Evolutionary conservation across 495 filamentous ascomycete genomes (phyloP), one percentile per base, ranked within the genome.

Genomic region (Aeminium ludgeri): DNA sequence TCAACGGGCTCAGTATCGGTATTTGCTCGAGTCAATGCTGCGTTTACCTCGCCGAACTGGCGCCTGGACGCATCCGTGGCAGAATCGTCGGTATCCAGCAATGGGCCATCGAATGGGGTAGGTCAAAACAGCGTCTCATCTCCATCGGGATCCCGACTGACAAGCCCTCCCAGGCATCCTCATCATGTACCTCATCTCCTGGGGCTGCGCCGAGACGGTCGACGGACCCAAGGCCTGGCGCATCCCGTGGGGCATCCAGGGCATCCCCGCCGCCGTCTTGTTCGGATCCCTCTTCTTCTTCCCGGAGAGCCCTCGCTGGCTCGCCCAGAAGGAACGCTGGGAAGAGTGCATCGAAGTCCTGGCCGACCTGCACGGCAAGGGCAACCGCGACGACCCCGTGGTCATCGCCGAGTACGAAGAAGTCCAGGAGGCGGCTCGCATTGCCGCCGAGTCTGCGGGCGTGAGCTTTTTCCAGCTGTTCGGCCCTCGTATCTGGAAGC

Each of bases 141-240:
- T 6, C 19, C 6, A 13, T 19, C 15, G 6, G 4, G 3, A 7
- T 6, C 6, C 6, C 6, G 12, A 19, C 35, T 37, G 35, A 37
- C 19, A 15, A 3, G n/a, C n/a, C n/a, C 35, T 23, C 6, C 35
- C 6, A 75, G 80, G 81, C 54, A 83, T 85, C 46, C 45, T 84
- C 45, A 83, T 85, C 55, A 83, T 86, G 80, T 85, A 77, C 65
- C 66, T 70, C 55, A 76, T 91, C 52, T 82, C 72, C 43, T 89
- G 82, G 40, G 84, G 81, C 11, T 77, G 68, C 57, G 73, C 72
- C 18, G 83, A 67, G 55, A 25, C 23, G 8, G 69, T 89, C 50
- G 44, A 60, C 1, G 59, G 63, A 13, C 54, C 65, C n/a, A 67
- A 68, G 2, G 62, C 77, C 18, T 87, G 79, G 63, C 68, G 81